Conservation (phyloP, 805 yeast species). For the Kuraishia cidri region DNA sequence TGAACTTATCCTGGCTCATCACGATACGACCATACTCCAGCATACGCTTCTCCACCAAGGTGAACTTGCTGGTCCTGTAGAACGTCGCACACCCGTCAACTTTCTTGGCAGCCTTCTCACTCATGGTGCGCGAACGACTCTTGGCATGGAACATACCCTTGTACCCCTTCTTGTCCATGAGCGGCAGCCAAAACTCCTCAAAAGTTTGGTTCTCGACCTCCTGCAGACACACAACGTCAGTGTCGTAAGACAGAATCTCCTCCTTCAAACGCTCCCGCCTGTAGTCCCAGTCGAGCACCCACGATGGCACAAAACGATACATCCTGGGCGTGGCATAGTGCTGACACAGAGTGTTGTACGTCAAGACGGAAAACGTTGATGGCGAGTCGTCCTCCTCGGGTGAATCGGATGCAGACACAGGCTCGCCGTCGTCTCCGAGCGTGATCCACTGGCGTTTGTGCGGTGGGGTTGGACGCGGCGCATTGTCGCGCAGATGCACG, state of each 20-base stretch:
- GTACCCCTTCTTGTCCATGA: conserved; percentile 67
- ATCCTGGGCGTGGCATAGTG: conserved; percentile 88
- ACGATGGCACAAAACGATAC: conserved; percentile 92
- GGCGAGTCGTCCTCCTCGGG: conserved; percentile 12
- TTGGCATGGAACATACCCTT: conserved; percentile 77
- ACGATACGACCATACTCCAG: conserved; percentile 81
- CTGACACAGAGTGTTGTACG: conserved; percentile 90
- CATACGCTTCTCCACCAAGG: conserved; percentile 57
- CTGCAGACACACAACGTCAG: conserved; percentile 86
- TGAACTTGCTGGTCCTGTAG: conserved; percentile 61
- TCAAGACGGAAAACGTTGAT: conserved; percentile 58
- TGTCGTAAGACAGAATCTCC: conserved; percentile 54
- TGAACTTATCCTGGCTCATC: conserved; percentile 76
- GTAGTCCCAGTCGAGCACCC: conserved; percentile 95
- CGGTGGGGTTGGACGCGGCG: conserved; percentile 58
- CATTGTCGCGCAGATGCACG: conserved; percentile 71
- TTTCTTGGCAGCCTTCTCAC: conserved; percentile 67
- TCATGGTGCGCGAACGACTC: conserved; percentile 89
- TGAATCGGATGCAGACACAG: conserved; percentile 19
- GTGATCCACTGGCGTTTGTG: conserved; percentile 78
- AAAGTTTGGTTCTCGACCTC: conserved; percentile 87
- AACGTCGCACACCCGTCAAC: conserved; percentile 99
- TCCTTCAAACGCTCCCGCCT: conserved; percentile 70
- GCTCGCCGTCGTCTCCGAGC: conserved; percentile 71
- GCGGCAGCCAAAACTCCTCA: conserved; percentile 81